Evolutionary conservation across 192 early-diverging fungal genomes (phyloP).

Genomic region (Chytriomyces confervae): DNA sequence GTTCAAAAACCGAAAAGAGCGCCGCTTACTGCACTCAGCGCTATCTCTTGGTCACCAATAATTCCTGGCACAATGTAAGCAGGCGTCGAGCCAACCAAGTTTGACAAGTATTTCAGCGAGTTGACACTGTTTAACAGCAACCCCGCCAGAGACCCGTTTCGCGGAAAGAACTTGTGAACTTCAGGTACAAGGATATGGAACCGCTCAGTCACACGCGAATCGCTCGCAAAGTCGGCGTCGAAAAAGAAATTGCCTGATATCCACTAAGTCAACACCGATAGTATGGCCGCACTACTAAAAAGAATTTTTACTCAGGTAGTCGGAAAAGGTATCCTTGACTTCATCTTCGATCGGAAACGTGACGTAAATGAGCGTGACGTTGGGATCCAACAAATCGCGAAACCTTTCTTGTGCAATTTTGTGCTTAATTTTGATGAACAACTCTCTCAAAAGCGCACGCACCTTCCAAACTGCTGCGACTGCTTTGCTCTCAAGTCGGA

Average conservation of each 20-base stretch:
- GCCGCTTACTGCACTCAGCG: constrained; percentile 12
- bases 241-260: not conserved
- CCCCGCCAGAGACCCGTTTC: not conserved
- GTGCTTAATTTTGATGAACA: not conserved
- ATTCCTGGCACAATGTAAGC: constrained; percentile 31
- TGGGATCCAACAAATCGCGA: constrained; percentile 29
- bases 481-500: constrained; percentile 4
- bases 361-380: constrained; percentile 29
- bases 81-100: not conserved
- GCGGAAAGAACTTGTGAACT: not conserved
- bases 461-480: constrained; percentile 35
- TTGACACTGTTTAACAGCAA: constrained; percentile 13
- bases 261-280: not conserved
- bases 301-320: not conserved
- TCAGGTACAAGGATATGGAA: constrained; percentile 26
- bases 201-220: not conserved
- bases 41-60: constrained; percentile 16
- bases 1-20: not conserved
- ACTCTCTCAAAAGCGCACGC: not conserved
- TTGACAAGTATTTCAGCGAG: constrained; percentile 5
- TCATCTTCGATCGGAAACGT: constrained; percentile 21
- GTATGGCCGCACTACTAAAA: not conserved
- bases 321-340: not conserved
- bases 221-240: not conserved
- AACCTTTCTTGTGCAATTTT: constrained; percentile 2